Base-by-base conservation (phyloP, 352 stramenopile species). In the Aphanomyces euteiches region DNA sequence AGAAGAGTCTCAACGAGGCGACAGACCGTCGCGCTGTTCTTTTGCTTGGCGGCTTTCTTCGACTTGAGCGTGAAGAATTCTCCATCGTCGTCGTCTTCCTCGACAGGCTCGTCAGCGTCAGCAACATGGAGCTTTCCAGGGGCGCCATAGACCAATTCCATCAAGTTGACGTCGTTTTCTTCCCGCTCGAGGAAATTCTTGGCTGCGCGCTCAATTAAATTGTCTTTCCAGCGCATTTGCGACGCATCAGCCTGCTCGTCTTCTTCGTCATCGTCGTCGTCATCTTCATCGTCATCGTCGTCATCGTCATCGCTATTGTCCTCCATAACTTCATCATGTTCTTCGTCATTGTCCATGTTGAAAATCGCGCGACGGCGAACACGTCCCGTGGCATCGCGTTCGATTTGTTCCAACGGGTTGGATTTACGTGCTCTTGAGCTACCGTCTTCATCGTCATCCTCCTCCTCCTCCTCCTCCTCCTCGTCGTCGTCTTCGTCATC, bases 91-190 rank as follows among this genome's bases (percentile, higher is more conserved):
- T 87, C 83, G 1, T 91, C 84, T 5, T 77, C 74, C 10, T 79
- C 69, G 8, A 77, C 61, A 3, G 72, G 59, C 4, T 90, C 60
- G 45, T 94, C 87, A 1, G 75, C 79, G 59, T 96, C 87, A 7
- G 72, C 91, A 76, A 92, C 88, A 74, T 93, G 82, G 1, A 93
- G 74, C 75, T 95, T 95, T 56, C 86, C 80, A 15, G 81, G 79
- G 47, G 89, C 81, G 15, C 91, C 91, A 70, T 97, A 97, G 41
- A 97, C 90, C 12, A 96, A 74, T 61, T 97, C 90, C 88, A 97
- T 96, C 4, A 97, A 75, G 71, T 96, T 96, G 47, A 96, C 76
- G 45, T 92, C 84, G 8, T 75, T 77, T 43, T 83, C 85, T 72
- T 93, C 87, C 36, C 84, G 87, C 75, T 95, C 90, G 53, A 92